A percentile compares a stretch with the other conserved stretches of the same genome.
Conservation (phyloP, 2,329 filamentous ascomycete genomes). For the Monosporascus sp. region DNA sequence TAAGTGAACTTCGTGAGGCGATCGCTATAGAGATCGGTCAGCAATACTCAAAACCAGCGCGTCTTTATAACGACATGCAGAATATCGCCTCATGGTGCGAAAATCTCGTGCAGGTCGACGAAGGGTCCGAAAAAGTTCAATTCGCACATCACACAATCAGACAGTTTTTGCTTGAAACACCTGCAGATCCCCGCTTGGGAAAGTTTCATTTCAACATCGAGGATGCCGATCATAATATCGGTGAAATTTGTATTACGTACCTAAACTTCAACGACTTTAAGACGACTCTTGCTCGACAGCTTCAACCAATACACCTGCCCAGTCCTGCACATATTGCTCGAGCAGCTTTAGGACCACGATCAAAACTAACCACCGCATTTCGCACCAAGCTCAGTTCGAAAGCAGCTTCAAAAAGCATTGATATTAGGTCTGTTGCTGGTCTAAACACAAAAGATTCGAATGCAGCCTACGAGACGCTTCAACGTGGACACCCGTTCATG, state of each 20-base stretch:
- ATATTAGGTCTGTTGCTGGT: background rate
- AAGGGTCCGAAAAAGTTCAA: constrained; percentile 9
- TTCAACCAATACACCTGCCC: background rate
- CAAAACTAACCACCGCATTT: background rate
- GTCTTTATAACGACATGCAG: constrained; percentile 21
- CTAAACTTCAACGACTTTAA: constrained; percentile 35
- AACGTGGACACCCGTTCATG: constrained; percentile 1
- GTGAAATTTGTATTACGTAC: constrained; percentile 34
- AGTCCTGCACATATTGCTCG: background rate
- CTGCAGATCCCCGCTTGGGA: background rate
- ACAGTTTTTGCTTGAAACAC: constrained; percentile 18
- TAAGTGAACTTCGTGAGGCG: constrained; percentile 31
- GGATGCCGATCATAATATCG: constrained; percentile 23
- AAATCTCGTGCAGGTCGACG: constrained; percentile 14
- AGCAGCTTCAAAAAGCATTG: background rate
- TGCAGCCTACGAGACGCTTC: too few relatives aligned
- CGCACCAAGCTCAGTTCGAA: background rate
- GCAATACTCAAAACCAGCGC: constrained; percentile 15
- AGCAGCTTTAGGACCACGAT: background rate
- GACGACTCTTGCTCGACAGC: constrained; percentile 28
- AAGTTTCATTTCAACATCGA: constrained; percentile 19
- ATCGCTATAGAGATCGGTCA: constrained; percentile 29
- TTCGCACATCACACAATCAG: constrained; percentile 20
- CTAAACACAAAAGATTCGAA: too few relatives aligned
- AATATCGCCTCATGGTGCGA: constrained; percentile 10